Percentiles rank a stretch among this genome's conserved stretches.
Evolutionary conservation across 176 grass and related monocot species (phyloP).

Genomic region (Oryza meyeriana): DNA sequence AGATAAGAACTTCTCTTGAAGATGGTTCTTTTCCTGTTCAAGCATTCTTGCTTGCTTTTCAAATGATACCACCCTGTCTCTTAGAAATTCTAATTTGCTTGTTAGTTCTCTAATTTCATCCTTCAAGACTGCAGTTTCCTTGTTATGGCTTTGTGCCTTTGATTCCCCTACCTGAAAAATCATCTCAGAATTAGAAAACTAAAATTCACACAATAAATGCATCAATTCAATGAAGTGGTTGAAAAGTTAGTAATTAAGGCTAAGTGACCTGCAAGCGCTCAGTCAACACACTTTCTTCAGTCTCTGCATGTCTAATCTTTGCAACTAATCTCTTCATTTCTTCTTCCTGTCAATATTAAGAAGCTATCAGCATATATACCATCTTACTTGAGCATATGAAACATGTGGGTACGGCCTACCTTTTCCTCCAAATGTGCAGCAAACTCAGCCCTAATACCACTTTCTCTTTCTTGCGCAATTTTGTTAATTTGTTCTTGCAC

Average conservation of each 20-base stretch:
- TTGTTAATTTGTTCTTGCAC: slow-evolving; percentile 67
- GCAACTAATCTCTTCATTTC: slow-evolving; percentile 68
- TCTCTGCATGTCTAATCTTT: slow-evolving; percentile 50
- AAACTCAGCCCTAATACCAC: slow-evolving; percentile 63
- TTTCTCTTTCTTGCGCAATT: slow-evolving; percentile 71
- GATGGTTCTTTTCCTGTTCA: slow-evolving; percentile 82
- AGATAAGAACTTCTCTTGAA: slow-evolving; percentile 64
- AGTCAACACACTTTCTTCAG: slow-evolving; percentile 44
- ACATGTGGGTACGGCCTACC: slow-evolving; percentile 23
- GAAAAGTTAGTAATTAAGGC: not conserved
- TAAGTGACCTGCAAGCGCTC: slow-evolving; percentile 49
- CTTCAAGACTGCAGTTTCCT: slow-evolving; percentile 54
- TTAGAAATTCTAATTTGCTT: slow-evolving; percentile 51
- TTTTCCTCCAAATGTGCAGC: slow-evolving; percentile 56
- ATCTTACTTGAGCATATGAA: not conserved
- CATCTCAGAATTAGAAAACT: slow-evolving; percentile 12
- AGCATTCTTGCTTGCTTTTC: slow-evolving; percentile 71
- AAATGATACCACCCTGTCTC: slow-evolving; percentile 46
- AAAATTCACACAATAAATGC: not conserved
- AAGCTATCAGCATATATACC: not conserved
- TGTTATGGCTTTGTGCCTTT: slow-evolving; percentile 40
- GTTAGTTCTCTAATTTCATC: slow-evolving; percentile 70
- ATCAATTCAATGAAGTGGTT: not conserved
- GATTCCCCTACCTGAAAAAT: slow-evolving; percentile 50
- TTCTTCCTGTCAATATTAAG: slow-evolving; percentile 50